Conservation (phyloP, 176 grass and related monocot species). For the Elymus sibiricus region DNA sequence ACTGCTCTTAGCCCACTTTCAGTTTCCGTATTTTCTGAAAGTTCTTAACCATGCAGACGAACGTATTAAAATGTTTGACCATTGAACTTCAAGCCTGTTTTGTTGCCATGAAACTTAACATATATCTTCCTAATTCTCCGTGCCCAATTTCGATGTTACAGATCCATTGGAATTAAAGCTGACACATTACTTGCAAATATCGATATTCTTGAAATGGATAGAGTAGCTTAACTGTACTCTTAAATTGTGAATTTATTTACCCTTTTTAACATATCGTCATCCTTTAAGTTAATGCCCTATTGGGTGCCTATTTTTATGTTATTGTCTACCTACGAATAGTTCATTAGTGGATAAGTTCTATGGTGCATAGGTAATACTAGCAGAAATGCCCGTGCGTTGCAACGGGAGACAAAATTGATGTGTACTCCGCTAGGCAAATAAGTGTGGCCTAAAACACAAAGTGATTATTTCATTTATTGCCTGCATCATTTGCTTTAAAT, state of each 20-base stretch:
- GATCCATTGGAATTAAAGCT: background rate
- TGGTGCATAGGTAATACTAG: background rate
- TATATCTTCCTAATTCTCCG: background rate
- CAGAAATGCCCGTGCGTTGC: too few relatives aligned
- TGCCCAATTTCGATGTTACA: background rate
- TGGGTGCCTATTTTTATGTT: background rate
- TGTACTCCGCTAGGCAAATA: too few relatives aligned
- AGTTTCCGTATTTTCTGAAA: background rate
- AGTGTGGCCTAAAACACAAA: too few relatives aligned
- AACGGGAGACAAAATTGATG: too few relatives aligned
- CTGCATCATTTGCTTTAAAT: too few relatives aligned
- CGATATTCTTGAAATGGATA: slow-evolving; percentile 4
- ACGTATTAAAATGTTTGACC: background rate
- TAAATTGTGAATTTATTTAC: background rate
- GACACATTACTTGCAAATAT: background rate
- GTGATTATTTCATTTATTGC: too few relatives aligned
- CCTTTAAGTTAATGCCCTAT: background rate
- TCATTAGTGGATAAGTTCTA: background rate
- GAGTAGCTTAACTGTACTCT: background rate
- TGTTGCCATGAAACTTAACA: slow-evolving; percentile 1
- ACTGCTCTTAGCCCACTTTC: slow-evolving; percentile 19
- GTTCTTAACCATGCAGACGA: background rate
- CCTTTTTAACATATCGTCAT: background rate
- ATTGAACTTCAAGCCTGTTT: background rate
- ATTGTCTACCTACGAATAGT: background rate